A percentile compares a stretch with the other conserved stretches of the same genome.
These are phyloP conservation scores for Bacterosira constricta DNA, from an alignment of 108 stramenopile species.

Conservation along the genomic window DNA sequence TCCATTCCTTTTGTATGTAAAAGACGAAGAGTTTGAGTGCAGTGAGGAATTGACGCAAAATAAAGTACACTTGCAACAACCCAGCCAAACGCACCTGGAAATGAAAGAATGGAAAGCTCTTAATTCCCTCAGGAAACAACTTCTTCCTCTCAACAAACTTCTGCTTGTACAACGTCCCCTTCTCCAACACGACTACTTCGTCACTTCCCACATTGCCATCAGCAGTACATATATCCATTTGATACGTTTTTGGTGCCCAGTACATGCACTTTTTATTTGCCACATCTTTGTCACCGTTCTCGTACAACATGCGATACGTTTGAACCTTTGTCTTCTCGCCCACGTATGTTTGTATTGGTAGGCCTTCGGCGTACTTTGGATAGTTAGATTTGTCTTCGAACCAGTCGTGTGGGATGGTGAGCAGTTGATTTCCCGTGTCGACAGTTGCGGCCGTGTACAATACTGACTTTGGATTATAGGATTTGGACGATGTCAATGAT, in stretches of 20 bases:
- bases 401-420: conserved; percentile 55
- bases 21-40: background rate
- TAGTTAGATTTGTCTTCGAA: conserved; percentile 57
- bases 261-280: conserved; percentile 80
- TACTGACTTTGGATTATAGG: conserved; percentile 42
- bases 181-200: conserved; percentile 75
- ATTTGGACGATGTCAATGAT: conserved; percentile 39
- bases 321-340: conserved; percentile 53
- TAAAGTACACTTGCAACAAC: background rate
- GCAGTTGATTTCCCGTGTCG: conserved; percentile 37
- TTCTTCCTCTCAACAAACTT: conserved; percentile 43
- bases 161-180: conserved; percentile 81
- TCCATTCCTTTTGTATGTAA: conserved; percentile 67
- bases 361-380: conserved; percentile 26
- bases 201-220: conserved; percentile 42
- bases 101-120: conserved; percentile 86
- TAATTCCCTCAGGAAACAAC: conserved; percentile 58
- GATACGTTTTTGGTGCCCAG: conserved; percentile 85
- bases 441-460: conserved; percentile 65
- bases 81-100: conserved; percentile 61
- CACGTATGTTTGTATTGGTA: conserved; percentile 55
- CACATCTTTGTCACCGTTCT: conserved; percentile 30
- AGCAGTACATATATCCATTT: conserved; percentile 69
- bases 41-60: background rate
- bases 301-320: conserved; percentile 34